Conservation (phyloP, 78 protist genomes). For the Dictyostelium brefeldianum region DNA sequence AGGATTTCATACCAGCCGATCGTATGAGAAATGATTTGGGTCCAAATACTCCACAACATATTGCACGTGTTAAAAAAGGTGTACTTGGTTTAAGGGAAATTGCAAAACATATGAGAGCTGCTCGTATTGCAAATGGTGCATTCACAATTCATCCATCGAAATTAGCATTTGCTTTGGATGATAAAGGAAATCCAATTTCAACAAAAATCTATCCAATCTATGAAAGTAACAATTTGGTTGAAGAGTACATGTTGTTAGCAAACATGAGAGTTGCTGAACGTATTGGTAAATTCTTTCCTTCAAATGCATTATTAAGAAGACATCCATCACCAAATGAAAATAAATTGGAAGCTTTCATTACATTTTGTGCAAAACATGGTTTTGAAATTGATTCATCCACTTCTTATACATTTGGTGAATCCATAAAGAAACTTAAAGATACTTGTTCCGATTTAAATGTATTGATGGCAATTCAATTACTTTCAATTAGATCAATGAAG, state of each 20-base stretch:
- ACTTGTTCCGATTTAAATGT: not conserved
- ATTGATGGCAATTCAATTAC: constrained; percentile 44
- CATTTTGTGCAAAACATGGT: constrained; percentile 57
- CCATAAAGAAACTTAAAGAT: constrained; percentile 8
- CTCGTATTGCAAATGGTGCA: constrained; percentile 74
- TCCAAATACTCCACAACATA: constrained; percentile 49
- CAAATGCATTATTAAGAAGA: constrained; percentile 90
- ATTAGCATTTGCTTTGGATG: constrained; percentile 85
- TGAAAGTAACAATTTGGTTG: constrained; percentile 87
- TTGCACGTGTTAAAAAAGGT: not conserved
- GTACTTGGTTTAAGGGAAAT: constrained; percentile 51
- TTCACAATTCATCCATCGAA: constrained; percentile 79
- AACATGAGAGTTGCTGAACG: constrained; percentile 93
- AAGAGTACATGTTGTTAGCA: constrained; percentile 98
- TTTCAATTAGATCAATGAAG: constrained; percentile 94
- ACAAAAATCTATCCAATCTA: constrained; percentile 74
- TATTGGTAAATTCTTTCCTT: constrained; percentile 83
- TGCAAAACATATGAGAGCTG: constrained; percentile 44
- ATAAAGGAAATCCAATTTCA: constrained; percentile 82
- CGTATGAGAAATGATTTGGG: constrained; percentile 23
- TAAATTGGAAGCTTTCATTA: constrained; percentile 24
- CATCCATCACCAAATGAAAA: constrained; percentile 90
- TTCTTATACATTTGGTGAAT: constrained; percentile 49
- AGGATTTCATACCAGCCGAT: constrained; percentile 19
- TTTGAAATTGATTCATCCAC: constrained; percentile 25